Conservation (phyloP, 192 early-diverging fungal species). For the Mortierella claussenii region DNA sequence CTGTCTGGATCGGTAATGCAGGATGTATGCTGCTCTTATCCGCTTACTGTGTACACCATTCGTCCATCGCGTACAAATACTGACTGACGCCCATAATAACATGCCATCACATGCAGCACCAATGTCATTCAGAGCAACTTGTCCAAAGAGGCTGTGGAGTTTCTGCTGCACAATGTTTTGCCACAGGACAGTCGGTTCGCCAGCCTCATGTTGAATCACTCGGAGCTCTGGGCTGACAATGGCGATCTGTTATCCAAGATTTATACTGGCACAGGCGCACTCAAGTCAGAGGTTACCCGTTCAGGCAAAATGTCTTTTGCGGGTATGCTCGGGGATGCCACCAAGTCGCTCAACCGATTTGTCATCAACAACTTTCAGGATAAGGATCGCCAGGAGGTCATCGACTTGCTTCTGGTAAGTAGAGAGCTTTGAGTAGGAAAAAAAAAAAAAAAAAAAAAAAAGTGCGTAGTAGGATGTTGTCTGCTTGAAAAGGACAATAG, state of each 20-base stretch:
- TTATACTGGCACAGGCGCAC: conserved; percentile 97
- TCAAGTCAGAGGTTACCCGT: conserved; percentile 90
- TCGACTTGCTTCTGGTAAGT: conserved; percentile 86
- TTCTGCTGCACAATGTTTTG: conserved; percentile 53
- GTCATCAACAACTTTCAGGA: conserved; percentile 98
- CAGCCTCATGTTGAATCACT: conserved; percentile 57
- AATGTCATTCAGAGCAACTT: conserved; percentile 91
- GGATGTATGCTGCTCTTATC: too few relatives aligned
- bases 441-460: too few relatives aligned
- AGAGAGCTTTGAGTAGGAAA: too few relatives aligned
- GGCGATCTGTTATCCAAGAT: conserved; percentile 92
- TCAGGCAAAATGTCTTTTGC: conserved; percentile 88
- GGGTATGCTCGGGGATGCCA: conserved; percentile 85
- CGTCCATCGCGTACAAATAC: too few relatives aligned
- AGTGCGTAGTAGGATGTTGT: too few relatives aligned
- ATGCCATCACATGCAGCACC: too few relatives aligned
- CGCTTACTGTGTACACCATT: too few relatives aligned
- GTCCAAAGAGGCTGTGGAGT: conserved; percentile 61
- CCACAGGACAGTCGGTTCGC: conserved; percentile 30
- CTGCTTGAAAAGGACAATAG: too few relatives aligned
- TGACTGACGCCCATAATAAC: too few relatives aligned
- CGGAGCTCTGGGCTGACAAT: conserved; percentile 84
- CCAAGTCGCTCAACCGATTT: conserved; percentile 92
- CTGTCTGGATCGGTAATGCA: conserved; percentile 55
- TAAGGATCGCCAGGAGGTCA: conserved; percentile 91